phyloP scores from a whole-genome alignment of 306 rosid species.

The Ormosia emarginata region DNA sequence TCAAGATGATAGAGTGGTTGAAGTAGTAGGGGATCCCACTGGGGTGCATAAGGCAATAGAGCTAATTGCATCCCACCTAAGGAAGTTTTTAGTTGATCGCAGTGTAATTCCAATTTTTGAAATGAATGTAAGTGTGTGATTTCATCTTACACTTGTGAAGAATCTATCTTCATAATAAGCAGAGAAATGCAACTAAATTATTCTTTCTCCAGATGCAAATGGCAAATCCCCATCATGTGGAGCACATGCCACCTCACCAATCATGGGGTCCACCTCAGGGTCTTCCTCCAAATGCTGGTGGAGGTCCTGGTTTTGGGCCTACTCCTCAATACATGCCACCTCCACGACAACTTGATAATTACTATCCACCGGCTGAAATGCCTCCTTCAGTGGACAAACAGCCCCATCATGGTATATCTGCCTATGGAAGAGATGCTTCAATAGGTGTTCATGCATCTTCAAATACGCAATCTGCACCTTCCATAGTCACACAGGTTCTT shows the following conservation, averaged over 20 bases:
- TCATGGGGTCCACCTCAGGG: slow-evolving; percentile 94
- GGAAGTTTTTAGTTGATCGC: slow-evolving; percentile 94
- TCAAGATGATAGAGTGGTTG: slow-evolving; percentile 96
- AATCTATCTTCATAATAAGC: background rate
- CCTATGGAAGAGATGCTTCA: slow-evolving; percentile 88
- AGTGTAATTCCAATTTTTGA: slow-evolving; percentile 82
- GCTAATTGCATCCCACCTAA: slow-evolving; percentile 83
- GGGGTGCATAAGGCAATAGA: slow-evolving; percentile 91
- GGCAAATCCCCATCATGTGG: slow-evolving; percentile 61
- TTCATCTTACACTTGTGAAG: background rate
- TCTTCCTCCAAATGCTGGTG: slow-evolving; percentile 69
- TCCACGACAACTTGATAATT: slow-evolving; percentile 73
- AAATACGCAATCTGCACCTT: slow-evolving; percentile 75
- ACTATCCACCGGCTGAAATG: slow-evolving; percentile 71
- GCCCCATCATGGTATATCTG: slow-evolving; percentile 96
- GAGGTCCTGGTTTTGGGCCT: slow-evolving; percentile 86
- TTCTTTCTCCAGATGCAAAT: slow-evolving; percentile 74
- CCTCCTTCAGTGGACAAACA: slow-evolving; percentile 81
- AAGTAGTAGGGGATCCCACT: slow-evolving; percentile 77
- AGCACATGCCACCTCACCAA: slow-evolving; percentile 80
- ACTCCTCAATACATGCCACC: slow-evolving; percentile 85
- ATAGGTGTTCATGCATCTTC: slow-evolving; percentile 61
- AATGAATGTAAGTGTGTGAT: slow-evolving; percentile 60
- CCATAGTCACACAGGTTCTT: slow-evolving; percentile 83
- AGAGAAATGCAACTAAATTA: slow-evolving; percentile 14